Evolutionary conservation across 345 rosid genomes (phyloP).

Genomic region (Gossypium turneri): DNA sequence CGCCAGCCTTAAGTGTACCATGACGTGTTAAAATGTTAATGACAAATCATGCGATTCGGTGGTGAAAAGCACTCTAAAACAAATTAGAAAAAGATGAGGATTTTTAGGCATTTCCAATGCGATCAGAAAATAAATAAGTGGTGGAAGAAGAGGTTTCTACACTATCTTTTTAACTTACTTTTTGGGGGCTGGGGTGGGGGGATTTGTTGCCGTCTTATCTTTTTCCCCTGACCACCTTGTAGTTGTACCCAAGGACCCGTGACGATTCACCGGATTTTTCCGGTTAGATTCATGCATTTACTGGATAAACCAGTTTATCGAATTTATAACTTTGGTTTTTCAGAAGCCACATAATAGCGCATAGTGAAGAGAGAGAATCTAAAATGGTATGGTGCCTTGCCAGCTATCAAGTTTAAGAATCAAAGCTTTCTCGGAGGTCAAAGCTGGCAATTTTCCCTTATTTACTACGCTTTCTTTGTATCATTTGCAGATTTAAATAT

Average conservation of each 20-base stretch:
- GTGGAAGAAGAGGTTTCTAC: neutral
- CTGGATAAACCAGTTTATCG: conserved; percentile 22
- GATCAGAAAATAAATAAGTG: conserved; percentile 23
- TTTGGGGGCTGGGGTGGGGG: conserved; percentile 17
- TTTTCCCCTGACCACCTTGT: conserved; percentile 23
- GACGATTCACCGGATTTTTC: conserved; percentile 36
- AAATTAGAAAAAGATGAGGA: conserved; percentile 13
- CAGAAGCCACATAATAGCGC: conserved; percentile 22
- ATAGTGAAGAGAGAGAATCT: conserved; percentile 39
- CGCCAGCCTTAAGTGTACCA: neutral
- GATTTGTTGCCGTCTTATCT: conserved; percentile 32
- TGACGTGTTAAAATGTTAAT: neutral
- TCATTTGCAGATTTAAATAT: conserved; percentile 9
- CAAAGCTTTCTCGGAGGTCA: conserved; percentile 39
- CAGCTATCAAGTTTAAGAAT: conserved; percentile 78
- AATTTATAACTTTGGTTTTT: neutral
- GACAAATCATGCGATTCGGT: neutral
- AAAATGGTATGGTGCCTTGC: conserved; percentile 40
- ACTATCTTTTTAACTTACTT: conserved; percentile 18
- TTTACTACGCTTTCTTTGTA: conserved; percentile 15
- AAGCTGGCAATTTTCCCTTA: conserved; percentile 18
- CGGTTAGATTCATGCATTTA: conserved; percentile 24
- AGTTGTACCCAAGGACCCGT: conserved; percentile 47
- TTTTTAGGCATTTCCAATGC: neutral
- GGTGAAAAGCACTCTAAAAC: neutral